Base-by-base conservation (phyloP, 768 basidiomycete species). In the Suillus decipiens region DNA sequence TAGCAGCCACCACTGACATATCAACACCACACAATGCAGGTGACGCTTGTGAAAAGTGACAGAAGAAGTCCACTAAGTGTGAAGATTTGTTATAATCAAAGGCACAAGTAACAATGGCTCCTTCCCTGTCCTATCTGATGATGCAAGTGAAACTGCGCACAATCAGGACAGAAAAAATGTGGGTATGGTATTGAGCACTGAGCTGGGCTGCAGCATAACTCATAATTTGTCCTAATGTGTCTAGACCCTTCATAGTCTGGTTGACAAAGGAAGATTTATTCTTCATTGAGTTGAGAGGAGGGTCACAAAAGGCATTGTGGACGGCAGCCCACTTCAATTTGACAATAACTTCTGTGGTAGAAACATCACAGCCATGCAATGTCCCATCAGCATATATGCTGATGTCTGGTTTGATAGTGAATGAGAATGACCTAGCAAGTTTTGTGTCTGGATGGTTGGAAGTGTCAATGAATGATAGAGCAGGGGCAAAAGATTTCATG, bases 81-180 rank as follows among this genome's bases (percentile, higher is more conserved):
- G 71, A 56, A 6, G 65, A 2, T 6, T 61, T n/a, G 15, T 42
- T 34, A 67, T 71, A 75, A 48, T 73, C 50, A 61, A 79, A 69
- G 47, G 47, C 2, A 3, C 2, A 0, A 7, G 28, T 28, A 3
- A 28, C 28, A 28, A 28, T 28, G 28, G 28, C 28, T 2, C 28
- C 28, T 3, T 28, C 28, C 3, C 28, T 1, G 28, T 28, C 28
- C 28, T 3, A 28, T 28, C 3, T 1, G 28, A 28, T 28, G 28
- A 28, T 28, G 28, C 28, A 3, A 28, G 28, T 28, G 28, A 28
- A 28, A n/a, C n/a, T n/a, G n/a, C n/a, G n/a, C n/a, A n/a, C 28
- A 28, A 28, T 28, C 2, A 28, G 28, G 28, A 28, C 28, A 28
- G 28, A 28, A 28, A 28, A 28, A 2, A 28, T 28, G 28, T 28